Evolutionary conservation across 2,329 filamentous ascomycete species (phyloP), one percentile per base, ranked within the genome.

Genomic region (Cryphonectria japonica): DNA sequence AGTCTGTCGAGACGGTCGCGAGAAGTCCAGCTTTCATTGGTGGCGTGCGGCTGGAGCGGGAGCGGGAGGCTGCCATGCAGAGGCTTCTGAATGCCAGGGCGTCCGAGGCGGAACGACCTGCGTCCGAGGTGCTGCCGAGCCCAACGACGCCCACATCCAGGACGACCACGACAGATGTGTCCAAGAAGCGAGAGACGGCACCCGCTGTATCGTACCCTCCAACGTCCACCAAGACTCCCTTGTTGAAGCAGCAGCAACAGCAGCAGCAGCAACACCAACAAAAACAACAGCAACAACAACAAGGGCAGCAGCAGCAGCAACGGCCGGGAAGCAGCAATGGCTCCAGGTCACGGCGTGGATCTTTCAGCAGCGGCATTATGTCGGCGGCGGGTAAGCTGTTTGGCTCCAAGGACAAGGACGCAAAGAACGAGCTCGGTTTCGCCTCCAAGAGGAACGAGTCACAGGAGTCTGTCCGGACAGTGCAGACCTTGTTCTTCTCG

Each of bases 41-140:
- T 0, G 83, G 83, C 34, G 80, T 81, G 67, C 84, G 83, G 68
- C 76, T 84, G 22, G 82, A 84, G 71, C 78, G 82, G 66, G 78
- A 84, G 71, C 79, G 80, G 64, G 78, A 83, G 13, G 78, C 79
- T 1, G 80, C 80, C 34, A 61, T 71, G 52, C 66, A 71, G 60
- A 69, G 68, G 29, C n/a, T 71, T 26, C 34, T 72, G 22, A 67
- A 69, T 22, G 61, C 72, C 29, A 70, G 67, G 50, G 73, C 67
- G 59, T 29, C 71, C 32, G 69, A 66, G 13, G 46, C 66, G 4
- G 71, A 72, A 60, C 71, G 71, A 13, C 43, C 66, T 37, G 66
- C 26, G n/a, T 43, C 71, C 16, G 69, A 70, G 26, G 41, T 67
- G 34, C 57, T 54, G 34, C 57, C 43, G 11, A 52, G 43, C 50